These are phyloP conservation scores for Primulina huaijiensis DNA, from an alignment of 257 asterid species.

Conservation along the genomic window DNA sequence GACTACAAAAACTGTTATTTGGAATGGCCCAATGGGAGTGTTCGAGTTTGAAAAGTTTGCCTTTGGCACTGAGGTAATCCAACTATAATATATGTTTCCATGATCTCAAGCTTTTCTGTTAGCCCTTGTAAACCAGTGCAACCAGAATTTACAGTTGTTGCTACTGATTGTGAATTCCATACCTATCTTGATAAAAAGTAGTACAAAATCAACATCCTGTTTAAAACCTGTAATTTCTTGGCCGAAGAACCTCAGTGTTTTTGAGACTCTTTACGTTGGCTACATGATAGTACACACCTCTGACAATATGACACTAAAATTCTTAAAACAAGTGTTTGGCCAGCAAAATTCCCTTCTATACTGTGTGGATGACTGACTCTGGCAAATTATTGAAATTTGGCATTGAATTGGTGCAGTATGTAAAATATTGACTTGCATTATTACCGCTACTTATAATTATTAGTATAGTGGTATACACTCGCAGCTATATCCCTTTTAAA, in stretches of 20 bases:
- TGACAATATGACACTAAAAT: background rate
- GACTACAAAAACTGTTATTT: conserved; percentile 72
- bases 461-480: no score
- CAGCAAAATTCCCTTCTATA: background rate
- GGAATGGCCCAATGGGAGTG: conserved; percentile 98
- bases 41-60: conserved; percentile 92
- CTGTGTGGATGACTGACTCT: no score
- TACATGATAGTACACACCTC: background rate
- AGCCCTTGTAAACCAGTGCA: background rate
- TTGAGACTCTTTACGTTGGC: background rate
- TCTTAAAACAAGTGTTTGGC: background rate
- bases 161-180: no score
- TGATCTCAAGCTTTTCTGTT: conserved; percentile 1
- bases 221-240: no score
- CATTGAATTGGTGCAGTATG: background rate
- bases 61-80: conserved; percentile 67
- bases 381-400: background rate
- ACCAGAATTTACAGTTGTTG: background rate
- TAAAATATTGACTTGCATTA: no score
- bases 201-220: no score
- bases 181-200: no score
- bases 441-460: no score
- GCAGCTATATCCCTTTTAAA: no score
- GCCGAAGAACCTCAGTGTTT: no score
- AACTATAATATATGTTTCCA: background rate